phyloP scores from a whole-genome alignment of 495 filamentous ascomycete species.

The Neurospora hispaniola region DNA sequence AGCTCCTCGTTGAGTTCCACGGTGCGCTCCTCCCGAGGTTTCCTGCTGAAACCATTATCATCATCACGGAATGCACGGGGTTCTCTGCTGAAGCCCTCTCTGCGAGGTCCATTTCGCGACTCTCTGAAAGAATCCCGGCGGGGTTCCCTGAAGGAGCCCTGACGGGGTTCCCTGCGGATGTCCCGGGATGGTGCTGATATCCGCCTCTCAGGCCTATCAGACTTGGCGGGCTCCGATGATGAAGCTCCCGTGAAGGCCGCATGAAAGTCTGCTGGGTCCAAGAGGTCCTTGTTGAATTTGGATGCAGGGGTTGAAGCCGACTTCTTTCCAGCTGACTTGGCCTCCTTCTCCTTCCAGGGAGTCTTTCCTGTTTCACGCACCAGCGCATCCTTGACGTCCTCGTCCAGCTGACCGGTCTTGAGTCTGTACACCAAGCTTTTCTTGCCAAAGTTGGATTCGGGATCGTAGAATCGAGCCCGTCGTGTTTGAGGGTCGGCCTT shows the following conservation, averaged over 20 bases:
- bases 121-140: background rate
- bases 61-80: background rate
- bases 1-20: background rate
- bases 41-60: background rate
- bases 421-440: conserved; percentile 35
- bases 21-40: background rate
- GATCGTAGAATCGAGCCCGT: conserved; percentile 33
- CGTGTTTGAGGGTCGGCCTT: conserved; percentile 25
- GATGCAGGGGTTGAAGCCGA: background rate
- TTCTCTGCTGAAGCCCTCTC: conserved; percentile 2
- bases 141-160: background rate
- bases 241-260: background rate
- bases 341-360: background rate
- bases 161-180: background rate
- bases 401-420: conserved; percentile 17
- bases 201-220: background rate
- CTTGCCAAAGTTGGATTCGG: conserved; percentile 30
- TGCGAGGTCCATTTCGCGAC: background rate
- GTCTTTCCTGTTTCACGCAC: background rate
- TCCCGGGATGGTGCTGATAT: background rate
- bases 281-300: background rate
- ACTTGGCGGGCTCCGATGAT: background rate
- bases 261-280: background rate
- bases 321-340: background rate
- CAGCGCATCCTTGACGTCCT: conserved; percentile 8